These are phyloP conservation scores for Fusarium sp. DNA, from an alignment of 2,329 filamentous ascomycete species.

Conservation along the genomic window DNA sequence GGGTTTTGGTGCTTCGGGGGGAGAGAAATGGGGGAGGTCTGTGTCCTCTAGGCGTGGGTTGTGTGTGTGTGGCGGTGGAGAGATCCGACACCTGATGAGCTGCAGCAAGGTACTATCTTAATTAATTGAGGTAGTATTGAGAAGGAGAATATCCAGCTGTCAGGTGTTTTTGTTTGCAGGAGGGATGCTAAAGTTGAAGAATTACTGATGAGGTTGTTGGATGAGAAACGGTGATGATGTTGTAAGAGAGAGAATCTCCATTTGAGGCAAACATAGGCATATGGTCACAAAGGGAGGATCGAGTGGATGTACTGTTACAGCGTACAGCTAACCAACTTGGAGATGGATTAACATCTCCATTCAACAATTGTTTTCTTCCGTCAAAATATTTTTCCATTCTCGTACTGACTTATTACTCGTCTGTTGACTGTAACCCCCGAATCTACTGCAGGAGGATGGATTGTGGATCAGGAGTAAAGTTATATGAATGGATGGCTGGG, in stretches of 20 bases:
- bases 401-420: constrained; percentile 27
- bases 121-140: constrained; percentile 2
- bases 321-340: constrained; percentile 2
- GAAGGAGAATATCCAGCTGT: neutral
- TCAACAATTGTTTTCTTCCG: neutral
- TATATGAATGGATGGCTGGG: constrained; percentile 17
- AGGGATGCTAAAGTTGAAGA: neutral
- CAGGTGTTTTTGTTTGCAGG: neutral
- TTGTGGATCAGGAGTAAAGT: neutral
- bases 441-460: constrained; percentile 34
- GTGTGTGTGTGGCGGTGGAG: constrained; percentile 42
- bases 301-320: constrained; percentile 9
- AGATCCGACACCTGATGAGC: constrained; percentile 24
- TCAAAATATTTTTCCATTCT: constrained; percentile 25
- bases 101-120: constrained; percentile 20
- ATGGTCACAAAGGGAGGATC: constrained; percentile 20
- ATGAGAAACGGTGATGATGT: constrained; percentile 9
- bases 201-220: neutral
- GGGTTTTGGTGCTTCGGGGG: constrained; percentile 25
- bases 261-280: no score
- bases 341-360: neutral
- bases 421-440: constrained; percentile 8
- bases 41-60: constrained; percentile 30
- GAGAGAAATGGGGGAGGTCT: constrained; percentile 37
- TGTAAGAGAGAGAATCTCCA: constrained; percentile 1